phyloP scores from a whole-genome alignment of 305 asterid species.

The Stenogyne calaminthoides region DNA sequence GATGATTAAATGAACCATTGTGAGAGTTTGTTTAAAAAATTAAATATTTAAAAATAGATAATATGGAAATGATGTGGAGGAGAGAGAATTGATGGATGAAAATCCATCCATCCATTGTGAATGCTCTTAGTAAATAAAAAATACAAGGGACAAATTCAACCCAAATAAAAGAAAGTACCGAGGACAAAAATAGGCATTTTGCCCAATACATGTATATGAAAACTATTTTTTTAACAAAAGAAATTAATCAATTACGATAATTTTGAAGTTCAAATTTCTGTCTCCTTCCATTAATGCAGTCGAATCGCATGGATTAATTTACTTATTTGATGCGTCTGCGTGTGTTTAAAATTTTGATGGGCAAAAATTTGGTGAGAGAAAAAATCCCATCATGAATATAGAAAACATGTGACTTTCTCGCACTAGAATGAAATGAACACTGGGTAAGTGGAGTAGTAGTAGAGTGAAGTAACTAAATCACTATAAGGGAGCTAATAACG shows the following conservation, averaged over 20 bases:
- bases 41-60: too few species aligned
- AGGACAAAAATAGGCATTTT: too few species aligned
- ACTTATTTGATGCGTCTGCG: neutral
- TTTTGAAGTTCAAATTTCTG: neutral
- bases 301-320: neutral
- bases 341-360: neutral
- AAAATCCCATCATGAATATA: neutral
- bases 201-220: too few species aligned
- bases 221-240: too few species aligned
- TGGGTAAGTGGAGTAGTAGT: neutral
- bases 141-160: too few species aligned
- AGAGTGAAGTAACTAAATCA: slow-evolving; percentile 27
- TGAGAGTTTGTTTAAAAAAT: too few species aligned
- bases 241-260: neutral
- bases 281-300: neutral
- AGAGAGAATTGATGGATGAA: too few species aligned
- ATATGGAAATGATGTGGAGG: too few species aligned
- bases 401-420: slow-evolving; percentile 36
- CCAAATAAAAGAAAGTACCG: too few species aligned
- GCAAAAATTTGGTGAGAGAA: neutral
- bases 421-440: slow-evolving; percentile 32
- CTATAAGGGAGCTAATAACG: slow-evolving; percentile 43
- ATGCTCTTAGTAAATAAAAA: too few species aligned
- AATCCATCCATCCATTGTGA: too few species aligned
- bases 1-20: too few species aligned